These are phyloP conservation scores for Sapria himalayana DNA, from an alignment of 345 rosid genomes.

Conservation along the genomic window DNA sequence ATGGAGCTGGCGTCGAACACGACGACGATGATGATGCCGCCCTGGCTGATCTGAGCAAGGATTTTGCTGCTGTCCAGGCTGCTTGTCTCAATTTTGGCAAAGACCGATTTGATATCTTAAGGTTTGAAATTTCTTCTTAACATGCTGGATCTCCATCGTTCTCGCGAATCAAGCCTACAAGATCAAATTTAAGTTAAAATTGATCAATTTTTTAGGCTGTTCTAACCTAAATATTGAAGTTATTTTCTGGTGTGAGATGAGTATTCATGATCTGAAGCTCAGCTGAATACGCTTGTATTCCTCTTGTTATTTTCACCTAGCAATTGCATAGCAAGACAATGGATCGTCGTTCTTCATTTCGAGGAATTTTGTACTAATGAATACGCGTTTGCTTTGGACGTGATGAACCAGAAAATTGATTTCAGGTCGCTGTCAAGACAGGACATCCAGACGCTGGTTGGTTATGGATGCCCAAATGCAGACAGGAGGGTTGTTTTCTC, in stretches of 20 bases:
- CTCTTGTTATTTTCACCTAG: no score
- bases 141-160: no score
- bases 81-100: constrained; percentile 86
- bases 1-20: constrained; percentile 12
- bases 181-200: no score
- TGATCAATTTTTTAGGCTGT: no score
- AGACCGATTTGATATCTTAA: constrained; percentile 86
- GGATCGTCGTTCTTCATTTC: no score
- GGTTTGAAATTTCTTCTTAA: constrained; percentile 37
- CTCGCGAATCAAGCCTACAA: no score
- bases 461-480: constrained; percentile 79
- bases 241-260: no score
- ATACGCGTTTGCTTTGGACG: constrained; percentile 7
- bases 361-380: background rate
- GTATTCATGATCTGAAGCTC: no score
- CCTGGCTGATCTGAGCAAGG: constrained; percentile 39
- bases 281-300: no score
- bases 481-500: constrained; percentile 81
- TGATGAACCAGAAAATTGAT: constrained; percentile 16
- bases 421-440: constrained; percentile 67
- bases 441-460: constrained; percentile 72
- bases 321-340: no score
- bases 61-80: constrained; percentile 52
- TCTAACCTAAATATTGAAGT: no score
- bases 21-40: constrained; percentile 16